Conservation (phyloP, 2,329 filamentous ascomycete genomes). For the Exophiala alcalophila region DNA sequence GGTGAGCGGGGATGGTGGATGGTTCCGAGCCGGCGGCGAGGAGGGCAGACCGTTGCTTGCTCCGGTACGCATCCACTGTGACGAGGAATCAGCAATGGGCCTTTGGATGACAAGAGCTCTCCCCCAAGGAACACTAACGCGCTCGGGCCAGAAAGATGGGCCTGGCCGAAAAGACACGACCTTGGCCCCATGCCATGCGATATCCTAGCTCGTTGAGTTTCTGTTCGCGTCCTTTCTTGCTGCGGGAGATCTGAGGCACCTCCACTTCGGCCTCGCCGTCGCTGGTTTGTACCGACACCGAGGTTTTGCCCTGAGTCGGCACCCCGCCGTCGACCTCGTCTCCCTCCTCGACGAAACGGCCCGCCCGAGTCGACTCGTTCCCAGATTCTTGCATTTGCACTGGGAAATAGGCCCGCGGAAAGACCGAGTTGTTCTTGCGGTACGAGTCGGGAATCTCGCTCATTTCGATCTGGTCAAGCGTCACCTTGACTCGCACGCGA, state of each 20-base stretch:
- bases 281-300: slow-evolving; percentile 58
- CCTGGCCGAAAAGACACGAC: slow-evolving; percentile 80
- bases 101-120: slow-evolving; percentile 8
- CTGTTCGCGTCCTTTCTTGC: slow-evolving; percentile 75
- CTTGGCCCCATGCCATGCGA: slow-evolving; percentile 95
- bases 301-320: slow-evolving; percentile 42
- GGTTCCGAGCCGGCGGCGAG: slow-evolving; percentile 74
- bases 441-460: slow-evolving; percentile 96
- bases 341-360: slow-evolving; percentile 70
- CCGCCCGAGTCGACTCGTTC: slow-evolving; percentile 66
- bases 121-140: slow-evolving; percentile 58
- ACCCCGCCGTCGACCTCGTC: slow-evolving; percentile 46
- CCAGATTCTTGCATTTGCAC: slow-evolving; percentile 90
- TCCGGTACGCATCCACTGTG: slow-evolving; percentile 87
- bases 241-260: slow-evolving; percentile 70
- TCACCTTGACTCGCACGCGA: slow-evolving; percentile 83
- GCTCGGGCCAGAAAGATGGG: slow-evolving; percentile 88
- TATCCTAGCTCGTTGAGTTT: slow-evolving; percentile 89
- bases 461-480: slow-evolving; percentile 89
- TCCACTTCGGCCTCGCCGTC: slow-evolving; percentile 75
- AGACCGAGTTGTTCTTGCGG: slow-evolving; percentile 84
- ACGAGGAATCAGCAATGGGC: slow-evolving; percentile 16
- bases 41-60: slow-evolving; percentile 82
- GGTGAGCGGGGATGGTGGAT: slow-evolving; percentile 72
- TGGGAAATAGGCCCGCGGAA: slow-evolving; percentile 85